These are phyloP conservation scores for Barnettozyma populi DNA, from an alignment of 805 yeast genomes.

Conservation along the genomic window DNA sequence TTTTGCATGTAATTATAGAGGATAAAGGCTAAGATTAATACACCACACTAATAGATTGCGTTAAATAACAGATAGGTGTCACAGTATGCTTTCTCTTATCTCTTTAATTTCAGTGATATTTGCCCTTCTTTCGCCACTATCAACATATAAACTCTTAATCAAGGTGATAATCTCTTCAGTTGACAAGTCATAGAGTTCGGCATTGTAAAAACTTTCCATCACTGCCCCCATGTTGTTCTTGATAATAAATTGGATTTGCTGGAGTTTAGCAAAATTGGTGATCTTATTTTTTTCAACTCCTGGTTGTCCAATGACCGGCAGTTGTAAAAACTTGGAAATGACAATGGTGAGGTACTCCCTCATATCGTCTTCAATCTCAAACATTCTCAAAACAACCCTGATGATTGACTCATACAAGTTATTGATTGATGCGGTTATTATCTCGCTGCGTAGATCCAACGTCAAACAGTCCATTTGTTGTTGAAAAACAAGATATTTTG, in stretches of 20 bases:
- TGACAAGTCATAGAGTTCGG: slow-evolving; percentile 33
- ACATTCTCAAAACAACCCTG: slow-evolving; percentile 12
- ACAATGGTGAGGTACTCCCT: slow-evolving; percentile 18
- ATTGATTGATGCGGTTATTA: slow-evolving; percentile 13
- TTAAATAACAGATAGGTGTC: background rate
- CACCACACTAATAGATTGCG: background rate
- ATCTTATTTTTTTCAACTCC: slow-evolving; percentile 5
- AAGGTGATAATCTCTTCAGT: slow-evolving; percentile 33
- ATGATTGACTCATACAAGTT: slow-evolving; percentile 18
- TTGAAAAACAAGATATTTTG: slow-evolving; percentile 5
- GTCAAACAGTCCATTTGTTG: slow-evolving; percentile 8
- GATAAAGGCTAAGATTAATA: background rate
- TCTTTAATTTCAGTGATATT: slow-evolving; percentile 36
- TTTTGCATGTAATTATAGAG: background rate
- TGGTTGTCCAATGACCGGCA: slow-evolving; percentile 14
- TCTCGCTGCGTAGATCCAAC: background rate
- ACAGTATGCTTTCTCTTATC: slow-evolving; percentile 23
- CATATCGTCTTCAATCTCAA: slow-evolving; percentile 22
- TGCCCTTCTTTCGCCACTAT: slow-evolving; percentile 30
- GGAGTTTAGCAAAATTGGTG: slow-evolving; percentile 18
- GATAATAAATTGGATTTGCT: slow-evolving; percentile 19
- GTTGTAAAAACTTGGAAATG: slow-evolving; percentile 13
- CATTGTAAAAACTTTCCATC: slow-evolving; percentile 35
- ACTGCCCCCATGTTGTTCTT: slow-evolving; percentile 35
- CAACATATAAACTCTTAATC: slow-evolving; percentile 36